Base-by-base conservation (phyloP, 2,329 filamentous ascomycete genomes). In the Epichloe festucae region DNA sequence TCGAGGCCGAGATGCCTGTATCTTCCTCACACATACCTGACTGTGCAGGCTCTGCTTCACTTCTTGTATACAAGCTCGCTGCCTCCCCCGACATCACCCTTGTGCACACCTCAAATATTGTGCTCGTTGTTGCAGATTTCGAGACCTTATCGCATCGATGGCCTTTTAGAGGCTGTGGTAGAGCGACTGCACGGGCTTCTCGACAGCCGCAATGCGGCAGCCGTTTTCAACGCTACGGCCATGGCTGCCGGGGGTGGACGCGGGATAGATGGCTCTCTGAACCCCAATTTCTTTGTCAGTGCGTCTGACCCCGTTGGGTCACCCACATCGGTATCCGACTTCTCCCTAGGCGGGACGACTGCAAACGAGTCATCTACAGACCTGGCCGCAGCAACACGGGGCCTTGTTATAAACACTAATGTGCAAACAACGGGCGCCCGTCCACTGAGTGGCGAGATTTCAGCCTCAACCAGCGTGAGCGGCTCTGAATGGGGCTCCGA, bases 241-340 rank as follows among this genome's bases (percentile, higher is more conserved):
- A 97, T 97, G 93, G 93, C 90, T 0, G 93, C 93, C 1, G 93
- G 93, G 11, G 90, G 93, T 27, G 93, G 93, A 0, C 81, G 89
- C 46, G 87, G 87, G 46, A 87, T 91, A 31, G 83, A 85, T 50
- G 87, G 76, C 39, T 74, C 72, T 1, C 67, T 82, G 34, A 81
- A 82, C 59, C 81, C 81, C 52, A 82, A 82, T 60, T 81, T 76
- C 64, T 81, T 78, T 59, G 73, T 79, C 5, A 69, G 74, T 6
- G 70, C 71, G 60, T 59, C 73, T 23, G 75, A 77, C 38, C 67
- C 66, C 1, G 63, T 74, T 12, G 62, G 58, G 21, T 66, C 65
- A 40, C 67, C 63, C 1, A 62, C 60, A 0, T 57, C 59, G 6
- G 67, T 64, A 3, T 62, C 63, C 0, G 63, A 69, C 60, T 66